Conservation (phyloP, 1,284 basidiomycete species). For the Phellinidium pouzarii region DNA sequence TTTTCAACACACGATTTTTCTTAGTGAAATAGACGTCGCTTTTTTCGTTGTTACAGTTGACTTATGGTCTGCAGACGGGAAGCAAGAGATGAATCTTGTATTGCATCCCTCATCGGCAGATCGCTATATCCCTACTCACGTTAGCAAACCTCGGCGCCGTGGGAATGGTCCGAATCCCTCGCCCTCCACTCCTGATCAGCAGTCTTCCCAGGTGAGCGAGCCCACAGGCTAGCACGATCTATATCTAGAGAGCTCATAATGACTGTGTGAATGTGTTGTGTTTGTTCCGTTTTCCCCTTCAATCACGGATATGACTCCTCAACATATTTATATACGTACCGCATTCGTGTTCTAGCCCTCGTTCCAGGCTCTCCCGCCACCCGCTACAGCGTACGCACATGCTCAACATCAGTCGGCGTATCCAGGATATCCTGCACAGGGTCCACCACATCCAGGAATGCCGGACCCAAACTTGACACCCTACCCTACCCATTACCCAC, state of each 20-base stretch:
- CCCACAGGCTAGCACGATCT: not conserved
- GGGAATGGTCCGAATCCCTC: constrained; percentile 26
- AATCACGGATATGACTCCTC: not conserved
- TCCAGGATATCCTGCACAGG: constrained; percentile 6
- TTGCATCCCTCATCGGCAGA: constrained; percentile 75
- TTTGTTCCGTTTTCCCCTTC: not conserved
- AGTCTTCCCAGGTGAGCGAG: constrained; percentile 17
- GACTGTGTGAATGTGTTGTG: not conserved
- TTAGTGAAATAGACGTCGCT: constrained; percentile 75
- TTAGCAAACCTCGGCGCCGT: constrained; percentile 45
- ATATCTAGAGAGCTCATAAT: not conserved
- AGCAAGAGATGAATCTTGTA: constrained; percentile 79
- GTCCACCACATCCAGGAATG: constrained; percentile 5
- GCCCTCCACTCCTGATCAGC: constrained; percentile 6
- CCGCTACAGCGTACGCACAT: constrained; percentile 15
- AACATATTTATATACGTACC: not conserved
- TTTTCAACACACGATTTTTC: constrained; percentile 21
- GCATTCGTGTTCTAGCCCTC: constrained; percentile 6
- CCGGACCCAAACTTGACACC: constrained; percentile 4
- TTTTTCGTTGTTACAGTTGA: constrained; percentile 87
- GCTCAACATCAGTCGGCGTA: constrained; percentile 14
- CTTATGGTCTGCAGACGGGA: constrained; percentile 77
- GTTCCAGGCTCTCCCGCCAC: constrained; percentile 15
- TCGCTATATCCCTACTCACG: constrained; percentile 52
- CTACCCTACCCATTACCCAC: constrained; percentile 4